Evolutionary conservation across 1,284 basidiomycete genomes (phyloP).

Genomic region (Cutaneotrichosporon dermatis): DNA sequence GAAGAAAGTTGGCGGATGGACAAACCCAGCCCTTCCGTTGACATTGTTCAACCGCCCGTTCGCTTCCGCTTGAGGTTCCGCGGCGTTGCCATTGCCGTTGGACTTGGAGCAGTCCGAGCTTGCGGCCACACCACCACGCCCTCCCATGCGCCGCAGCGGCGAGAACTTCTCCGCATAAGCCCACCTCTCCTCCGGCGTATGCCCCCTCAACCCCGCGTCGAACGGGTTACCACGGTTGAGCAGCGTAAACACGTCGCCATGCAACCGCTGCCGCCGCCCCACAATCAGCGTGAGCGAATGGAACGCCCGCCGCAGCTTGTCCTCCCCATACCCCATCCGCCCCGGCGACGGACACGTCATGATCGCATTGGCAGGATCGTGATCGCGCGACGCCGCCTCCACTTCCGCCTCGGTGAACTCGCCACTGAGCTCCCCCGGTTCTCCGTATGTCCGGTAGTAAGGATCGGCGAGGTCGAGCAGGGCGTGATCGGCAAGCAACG

Average conservation of each 20-base stretch:
- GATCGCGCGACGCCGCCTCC: slow-evolving; percentile 10
- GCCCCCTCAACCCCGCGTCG: neutral
- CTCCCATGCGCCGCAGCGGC: neutral
- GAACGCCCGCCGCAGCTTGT: neutral
- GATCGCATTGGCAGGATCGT: slow-evolving; percentile 9
- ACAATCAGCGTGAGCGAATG: slow-evolving; percentile 10
- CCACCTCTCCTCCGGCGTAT: neutral
- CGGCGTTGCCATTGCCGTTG: neutral
- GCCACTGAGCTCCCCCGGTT: neutral
- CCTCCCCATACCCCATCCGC: neutral
- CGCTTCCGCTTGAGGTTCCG: neutral
- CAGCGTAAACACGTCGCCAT: slow-evolving; percentile 8
- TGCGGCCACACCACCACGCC: neutral
- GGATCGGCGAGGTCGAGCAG: slow-evolving; percentile 24
- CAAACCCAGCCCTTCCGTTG: slow-evolving; percentile 11
- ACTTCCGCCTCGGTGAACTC: slow-evolving; percentile 22
- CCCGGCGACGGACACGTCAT: neutral
- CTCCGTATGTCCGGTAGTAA: slow-evolving; percentile 5
- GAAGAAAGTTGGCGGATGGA: slow-evolving; percentile 24
- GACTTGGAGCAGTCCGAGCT: neutral
- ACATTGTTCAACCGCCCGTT: neutral
- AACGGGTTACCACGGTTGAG: slow-evolving; percentile 4
- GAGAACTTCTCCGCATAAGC: neutral
- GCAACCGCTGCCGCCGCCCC: slow-evolving; percentile 4
- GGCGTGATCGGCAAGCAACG: slow-evolving; percentile 27